Base-by-base conservation (phyloP, 129 eudicot species). In the Chrysanthemum lavandulifolium region DNA sequence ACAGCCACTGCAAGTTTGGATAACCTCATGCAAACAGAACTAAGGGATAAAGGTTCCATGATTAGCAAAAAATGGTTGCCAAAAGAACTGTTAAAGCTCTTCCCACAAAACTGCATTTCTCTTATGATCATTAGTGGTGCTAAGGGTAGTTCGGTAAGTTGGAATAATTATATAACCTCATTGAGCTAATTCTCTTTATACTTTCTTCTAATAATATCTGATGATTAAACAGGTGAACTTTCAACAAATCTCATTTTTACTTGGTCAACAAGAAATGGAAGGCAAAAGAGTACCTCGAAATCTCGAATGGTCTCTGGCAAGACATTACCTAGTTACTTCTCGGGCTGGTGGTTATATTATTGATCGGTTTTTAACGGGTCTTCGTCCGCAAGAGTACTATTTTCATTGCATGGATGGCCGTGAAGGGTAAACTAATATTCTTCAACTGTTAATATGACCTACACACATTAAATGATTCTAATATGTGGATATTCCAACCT, bases 361-460 rank as follows among this genome's bases (percentile, higher is more conserved):
- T 79, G 98, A 94, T 82, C 96, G 97, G 47, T 93, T 87, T 57
- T 86, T 93, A 61, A 81, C 89, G 45, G 98, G 98, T 23, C 97
- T 93, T 64, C 95, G 93, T 72, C 97, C 98, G 31, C 96, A 90
- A 74, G 98, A 94, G 66, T 94, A 90, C 66, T 94, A 90, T 78
- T 94, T 94, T 73, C 98, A 94, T 62, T 94, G 98, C 89, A 90
- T 94, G 98, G 98, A 96, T 79, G 98, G 98, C 61, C 97, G 97
- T 54, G 98, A 94, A 83, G 98, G 98, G 98, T 92, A 89, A 84
- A 59, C 31, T 54, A 51, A 19, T 12, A 12, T 54, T 65, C 61
- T 16, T 55, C 18, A 36, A 43, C 10, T 57, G 12, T 29, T 23
- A n/a, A 40, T 19, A 14, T 47, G 31, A 61, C n/a, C 33, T 16